Conservation (phyloP, 2,329 filamentous ascomycete species). For the Ilyonectria robusta region DNA sequence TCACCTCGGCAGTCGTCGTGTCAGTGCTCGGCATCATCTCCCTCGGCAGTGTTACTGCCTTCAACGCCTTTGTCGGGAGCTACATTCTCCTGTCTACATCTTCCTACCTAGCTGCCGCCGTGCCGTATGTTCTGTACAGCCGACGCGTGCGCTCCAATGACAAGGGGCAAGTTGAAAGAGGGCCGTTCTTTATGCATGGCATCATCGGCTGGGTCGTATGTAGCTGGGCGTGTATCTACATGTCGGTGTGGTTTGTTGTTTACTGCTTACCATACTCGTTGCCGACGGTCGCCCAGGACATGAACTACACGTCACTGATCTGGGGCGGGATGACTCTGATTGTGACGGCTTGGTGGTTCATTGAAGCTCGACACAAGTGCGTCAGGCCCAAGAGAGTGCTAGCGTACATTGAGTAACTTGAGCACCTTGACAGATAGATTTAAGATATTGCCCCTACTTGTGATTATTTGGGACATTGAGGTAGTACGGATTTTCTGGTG, state of each 20-base stretch:
- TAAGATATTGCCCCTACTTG: no score
- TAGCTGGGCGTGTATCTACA: constrained; percentile 66
- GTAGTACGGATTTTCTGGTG: no score
- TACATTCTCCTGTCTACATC: constrained; percentile 54
- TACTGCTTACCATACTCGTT: constrained; percentile 71
- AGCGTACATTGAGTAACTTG: no score
- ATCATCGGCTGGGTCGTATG: constrained; percentile 65
- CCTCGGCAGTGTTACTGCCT: constrained; percentile 75
- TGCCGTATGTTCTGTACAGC: constrained; percentile 66
- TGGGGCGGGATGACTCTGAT: no score
- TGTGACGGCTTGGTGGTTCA: no score
- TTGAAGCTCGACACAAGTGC: no score
- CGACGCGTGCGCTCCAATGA: no score
- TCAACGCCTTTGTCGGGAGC: constrained; percentile 74
- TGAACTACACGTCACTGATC: no score
- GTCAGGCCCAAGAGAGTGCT: no score
- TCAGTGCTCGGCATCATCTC: constrained; percentile 75
- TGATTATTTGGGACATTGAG: no score
- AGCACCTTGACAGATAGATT: no score
- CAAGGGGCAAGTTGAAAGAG: constrained; percentile 62
- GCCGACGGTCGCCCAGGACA: constrained; percentile 60
- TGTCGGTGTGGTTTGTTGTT: constrained; percentile 73
- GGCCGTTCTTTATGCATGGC: constrained; percentile 69
- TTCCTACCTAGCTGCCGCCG: constrained; percentile 73
- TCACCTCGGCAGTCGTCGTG: constrained; percentile 57